Base-by-base conservation (phyloP, 177 flowering plant species). In the Tripterygium wilfordii region DNA sequence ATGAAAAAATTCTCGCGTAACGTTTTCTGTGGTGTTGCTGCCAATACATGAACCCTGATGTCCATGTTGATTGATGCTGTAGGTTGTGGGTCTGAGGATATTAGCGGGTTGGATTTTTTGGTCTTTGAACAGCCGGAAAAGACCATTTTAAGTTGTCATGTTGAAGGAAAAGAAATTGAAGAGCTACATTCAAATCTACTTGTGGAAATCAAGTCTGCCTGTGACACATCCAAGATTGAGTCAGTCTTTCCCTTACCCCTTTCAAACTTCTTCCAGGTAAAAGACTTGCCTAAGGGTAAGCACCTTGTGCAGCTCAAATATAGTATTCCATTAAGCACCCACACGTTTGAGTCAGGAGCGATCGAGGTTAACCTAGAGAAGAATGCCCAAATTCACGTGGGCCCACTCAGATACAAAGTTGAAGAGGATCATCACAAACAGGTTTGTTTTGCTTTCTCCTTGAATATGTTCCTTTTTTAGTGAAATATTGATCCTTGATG, bases 81-180 rank as follows among this genome's bases (percentile, higher is more conserved):
- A 89, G 99, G 88, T 94, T 60, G n/a, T n/a, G 86, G 91, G 6
- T 45, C 55, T 8, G 92, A 69, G 58, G 96, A 94, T 61, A 72
- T 77, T 53, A 77, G 49, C 53, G 92, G 72, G 16, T 36, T 85
- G 61, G 80, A 89, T 50, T 89, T 94, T 59, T 52, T 94, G 46
- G 95, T 87, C 29, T 94, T 94, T 74, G 99, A 94, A 64, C 73
- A 78, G 62, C 96, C 95, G 18, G 97, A 94, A 43, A 61, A 36
- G 51, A 90, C 96, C 43, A 77, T 94, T 52, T 54, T 94, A 51
- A 94, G 84, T 63, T 76, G 97, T 48, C 92, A 85, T 51, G 95
- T 85, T 32, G 90, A 87, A 69, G 96, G 95, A 47, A 47, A 62
- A 21, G 69, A 64, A 41, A 68, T 64, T 10, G 62, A 58, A 23